Evolutionary conservation across 2,329 filamentous ascomycete genomes (phyloP).

Genomic region (Neonectria faginata): DNA sequence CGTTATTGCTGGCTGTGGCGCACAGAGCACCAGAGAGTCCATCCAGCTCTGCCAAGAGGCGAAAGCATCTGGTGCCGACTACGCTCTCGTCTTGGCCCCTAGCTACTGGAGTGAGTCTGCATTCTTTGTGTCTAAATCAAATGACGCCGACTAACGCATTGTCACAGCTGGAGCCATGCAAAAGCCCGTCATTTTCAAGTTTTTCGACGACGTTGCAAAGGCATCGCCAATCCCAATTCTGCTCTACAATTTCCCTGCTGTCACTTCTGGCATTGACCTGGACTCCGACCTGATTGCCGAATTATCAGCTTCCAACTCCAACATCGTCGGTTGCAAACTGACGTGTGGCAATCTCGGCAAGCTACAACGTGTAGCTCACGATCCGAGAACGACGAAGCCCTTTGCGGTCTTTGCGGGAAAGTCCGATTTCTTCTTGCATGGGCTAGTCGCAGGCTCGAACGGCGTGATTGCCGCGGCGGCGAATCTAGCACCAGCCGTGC

Average conservation of each 20-base stretch:
- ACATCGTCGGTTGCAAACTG: slow-evolving; percentile 29
- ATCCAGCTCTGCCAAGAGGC: slow-evolving; percentile 75
- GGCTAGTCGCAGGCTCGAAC: slow-evolving; percentile 21
- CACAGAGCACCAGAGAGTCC: slow-evolving; percentile 75
- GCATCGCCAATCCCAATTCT: slow-evolving; percentile 68
- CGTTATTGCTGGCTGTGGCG: slow-evolving; percentile 76
- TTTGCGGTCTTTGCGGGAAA: slow-evolving; percentile 25
- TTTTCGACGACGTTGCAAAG: slow-evolving; percentile 67
- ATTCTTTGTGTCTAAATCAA: slow-evolving; percentile 39
- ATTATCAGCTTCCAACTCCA: slow-evolving; percentile 14
- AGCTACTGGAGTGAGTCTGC: slow-evolving; percentile 72
- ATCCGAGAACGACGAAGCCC: not conserved
- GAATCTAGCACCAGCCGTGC: slow-evolving; percentile 16
- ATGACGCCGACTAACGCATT: not conserved
- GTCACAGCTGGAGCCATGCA: slow-evolving; percentile 34
- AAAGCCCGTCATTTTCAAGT: slow-evolving; percentile 70
- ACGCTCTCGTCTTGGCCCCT: slow-evolving; percentile 75
- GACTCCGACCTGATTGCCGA: slow-evolving; percentile 64
- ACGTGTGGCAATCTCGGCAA: slow-evolving; percentile 25
- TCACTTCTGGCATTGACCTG: slow-evolving; percentile 69
- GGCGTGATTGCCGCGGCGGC: slow-evolving; percentile 23
- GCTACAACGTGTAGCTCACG: slow-evolving; percentile 22
- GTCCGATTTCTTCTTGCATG: slow-evolving; percentile 25
- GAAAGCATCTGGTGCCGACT: slow-evolving; percentile 72
- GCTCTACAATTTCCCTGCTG: slow-evolving; percentile 74